These are phyloP conservation scores for Solanum stenotomum DNA, from an alignment of 257 asterid genomes.

Conservation along the genomic window DNA sequence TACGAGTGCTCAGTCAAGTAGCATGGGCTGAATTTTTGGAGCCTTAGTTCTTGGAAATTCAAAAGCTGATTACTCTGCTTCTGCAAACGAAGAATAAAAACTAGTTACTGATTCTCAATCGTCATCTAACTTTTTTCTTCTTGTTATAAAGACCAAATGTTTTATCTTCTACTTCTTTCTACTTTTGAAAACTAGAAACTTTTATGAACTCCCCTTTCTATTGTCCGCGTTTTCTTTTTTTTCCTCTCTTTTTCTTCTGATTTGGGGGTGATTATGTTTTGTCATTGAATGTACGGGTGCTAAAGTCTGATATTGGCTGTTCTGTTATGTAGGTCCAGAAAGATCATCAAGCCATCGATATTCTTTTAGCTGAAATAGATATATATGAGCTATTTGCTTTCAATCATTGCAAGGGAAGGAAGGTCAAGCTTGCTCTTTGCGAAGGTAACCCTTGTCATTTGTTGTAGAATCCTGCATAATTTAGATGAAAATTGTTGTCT, in stretches of 20 bases:
- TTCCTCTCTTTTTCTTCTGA: not conserved
- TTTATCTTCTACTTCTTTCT: not conserved
- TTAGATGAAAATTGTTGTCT: not conserved
- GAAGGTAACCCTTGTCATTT: conserved; percentile 49
- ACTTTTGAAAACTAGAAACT: not conserved
- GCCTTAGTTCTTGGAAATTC: not conserved
- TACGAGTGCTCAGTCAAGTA: not conserved
- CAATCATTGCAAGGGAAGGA: conserved; percentile 93
- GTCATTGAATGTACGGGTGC: not conserved
- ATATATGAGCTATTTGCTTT: conserved; percentile 95
- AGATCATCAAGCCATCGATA: conserved; percentile 85
- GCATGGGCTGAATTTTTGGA: not conserved
- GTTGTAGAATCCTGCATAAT: not conserved
- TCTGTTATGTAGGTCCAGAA: conserved; percentile 36
- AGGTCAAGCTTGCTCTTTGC: conserved; percentile 94
- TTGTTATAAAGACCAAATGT: not conserved
- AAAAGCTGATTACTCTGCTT: not conserved
- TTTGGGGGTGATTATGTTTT: not conserved
- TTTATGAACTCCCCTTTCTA: not conserved
- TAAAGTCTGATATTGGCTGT: not conserved
- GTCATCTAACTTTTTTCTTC: not conserved
- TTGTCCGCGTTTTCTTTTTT: not conserved
- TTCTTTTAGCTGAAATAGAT: conserved; percentile 96
- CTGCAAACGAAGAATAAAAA: not conserved
- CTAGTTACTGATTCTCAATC: not conserved